Base-by-base conservation (phyloP, 306 rosid species). In the Cajanus cajan region DNA sequence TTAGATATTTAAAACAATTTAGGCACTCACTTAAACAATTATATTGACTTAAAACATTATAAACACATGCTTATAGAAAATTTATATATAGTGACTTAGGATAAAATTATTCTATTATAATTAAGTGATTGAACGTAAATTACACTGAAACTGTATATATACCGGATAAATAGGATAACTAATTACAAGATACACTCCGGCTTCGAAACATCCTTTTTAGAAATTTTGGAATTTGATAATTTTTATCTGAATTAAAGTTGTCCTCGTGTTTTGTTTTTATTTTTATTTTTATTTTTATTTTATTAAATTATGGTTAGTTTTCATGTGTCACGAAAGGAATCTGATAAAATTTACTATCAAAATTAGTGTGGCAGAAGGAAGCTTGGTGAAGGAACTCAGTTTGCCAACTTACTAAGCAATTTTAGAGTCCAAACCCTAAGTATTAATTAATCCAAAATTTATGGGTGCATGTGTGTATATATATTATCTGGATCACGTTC, bases 181-280 rank as follows among this genome's bases (percentile, higher is more conserved):
- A 24, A 4, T 6, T 57, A 55, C 16, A 54, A 54, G n/a, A n/a
- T n/a, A n/a, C n/a, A n/a, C n/a, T n/a, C n/a, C n/a, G n/a, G n/a
- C n/a, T n/a, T n/a, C n/a, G n/a, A n/a, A n/a, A n/a, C n/a, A n/a
- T n/a, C n/a, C n/a, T 0, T 58, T 24, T 24, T 25, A 24, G 12
- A 12, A 14, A 61, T 14, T 24, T 31, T 15, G 18, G 13, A 62
- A 34, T 33, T 33, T 62, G n/a, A n/a, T 15, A 6, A 18, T 58
- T 65, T 41, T 81, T 74, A 28, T 39, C 66, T 58, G 33, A 65
- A 68, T 58, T 50, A 59, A 66, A 34, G n/a, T 71, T 22, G 47
- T 68, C 25, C n/a, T 31, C 10, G 8, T 40, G 37, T 61, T 24
- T 22, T 22, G 44, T 52, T 44, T 33, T 52, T 1, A n/a, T n/a